Conservation (phyloP, 352 stramenopile genomes). For the Phytophthora capsici region DNA sequence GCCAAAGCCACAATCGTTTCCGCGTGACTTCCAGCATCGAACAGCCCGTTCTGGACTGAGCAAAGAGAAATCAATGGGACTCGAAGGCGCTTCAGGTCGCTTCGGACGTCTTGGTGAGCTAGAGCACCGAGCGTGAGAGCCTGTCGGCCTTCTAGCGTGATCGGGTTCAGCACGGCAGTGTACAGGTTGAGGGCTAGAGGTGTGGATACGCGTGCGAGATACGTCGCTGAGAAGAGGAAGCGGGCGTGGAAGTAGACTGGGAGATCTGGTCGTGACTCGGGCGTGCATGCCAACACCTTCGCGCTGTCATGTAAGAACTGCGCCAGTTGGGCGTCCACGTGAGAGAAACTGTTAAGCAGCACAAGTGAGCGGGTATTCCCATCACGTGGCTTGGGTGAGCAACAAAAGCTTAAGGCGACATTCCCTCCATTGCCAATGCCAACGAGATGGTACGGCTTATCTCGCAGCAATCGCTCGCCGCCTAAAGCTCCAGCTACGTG, state of each 20-base stretch:
- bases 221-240: conserved; percentile 93
- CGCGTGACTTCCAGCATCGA: conserved; percentile 83
- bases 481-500: conserved; percentile 32
- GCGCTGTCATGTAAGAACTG: conserved; percentile 95
- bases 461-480: conserved; percentile 50
- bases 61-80: conserved; percentile 91
- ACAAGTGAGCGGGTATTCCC: conserved; percentile 82
- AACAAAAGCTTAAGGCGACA: conserved; percentile 86
- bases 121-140: conserved; percentile 91
- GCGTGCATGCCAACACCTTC: conserved; percentile 93
- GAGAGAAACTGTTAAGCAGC: conserved; percentile 90
- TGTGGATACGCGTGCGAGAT: conserved; percentile 92
- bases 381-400: conserved; percentile 51
- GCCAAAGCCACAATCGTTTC: conserved; percentile 68
- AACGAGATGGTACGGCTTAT: conserved; percentile 93
- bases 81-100: conserved; percentile 52
- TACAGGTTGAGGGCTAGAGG: conserved; percentile 96
- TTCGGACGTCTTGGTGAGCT: conserved; percentile 78
- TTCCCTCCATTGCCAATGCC: conserved; percentile 93
- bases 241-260: conserved; percentile 96
- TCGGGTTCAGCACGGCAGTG: conserved; percentile 95
- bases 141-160: conserved; percentile 90
- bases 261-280: conserved; percentile 90
- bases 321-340: conserved; percentile 92
- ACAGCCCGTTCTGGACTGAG: conserved; percentile 86